Conservation (phyloP, 2,329 filamentous ascomycete genomes). For the Drechslera avenae region DNA sequence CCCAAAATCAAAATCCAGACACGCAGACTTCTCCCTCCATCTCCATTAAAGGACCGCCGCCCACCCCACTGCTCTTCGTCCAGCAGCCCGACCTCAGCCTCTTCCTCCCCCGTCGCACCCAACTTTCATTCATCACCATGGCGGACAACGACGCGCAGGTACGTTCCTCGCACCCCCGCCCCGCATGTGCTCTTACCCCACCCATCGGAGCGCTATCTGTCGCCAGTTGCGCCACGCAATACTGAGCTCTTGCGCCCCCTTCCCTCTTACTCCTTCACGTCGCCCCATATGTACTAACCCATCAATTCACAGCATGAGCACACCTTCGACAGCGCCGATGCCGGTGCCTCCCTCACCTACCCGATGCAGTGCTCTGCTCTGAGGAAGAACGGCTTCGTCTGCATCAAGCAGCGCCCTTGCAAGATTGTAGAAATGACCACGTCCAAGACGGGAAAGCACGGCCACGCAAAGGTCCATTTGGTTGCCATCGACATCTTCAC, state of each 20-base stretch:
- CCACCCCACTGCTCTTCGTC: slow-evolving; percentile 37
- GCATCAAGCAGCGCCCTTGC: slow-evolving; percentile 98
- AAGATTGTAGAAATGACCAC: slow-evolving; percentile 99
- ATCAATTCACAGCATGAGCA: slow-evolving; percentile 57
- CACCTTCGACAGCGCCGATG: slow-evolving; percentile 92
- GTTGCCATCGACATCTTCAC: slow-evolving; percentile 99
- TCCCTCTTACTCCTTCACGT: background rate
- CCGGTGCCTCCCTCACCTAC: slow-evolving; percentile 91
- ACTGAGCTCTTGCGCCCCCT: slow-evolving; percentile 4
- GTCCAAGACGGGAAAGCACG: slow-evolving; percentile 99
- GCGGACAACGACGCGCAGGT: slow-evolving; percentile 68
- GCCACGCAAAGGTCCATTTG: slow-evolving; percentile 99
- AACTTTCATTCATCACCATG: slow-evolving; percentile 60
- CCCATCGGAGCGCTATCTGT: slow-evolving; percentile 42
- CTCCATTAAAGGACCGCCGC: slow-evolving; percentile 32
- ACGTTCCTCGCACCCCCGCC: slow-evolving; percentile 45
- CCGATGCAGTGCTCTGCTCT: slow-evolving; percentile 99
- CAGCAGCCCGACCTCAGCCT: slow-evolving; percentile 34
- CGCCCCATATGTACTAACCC: slow-evolving; percentile 27
- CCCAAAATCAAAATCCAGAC: slow-evolving; percentile 43
- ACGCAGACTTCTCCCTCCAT: slow-evolving; percentile 41
- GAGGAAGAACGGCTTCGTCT: slow-evolving; percentile 98
- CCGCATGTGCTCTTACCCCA: slow-evolving; percentile 44
- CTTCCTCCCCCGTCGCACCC: slow-evolving; percentile 42
- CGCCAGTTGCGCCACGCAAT: slow-evolving; percentile 40